phyloP scores from a whole-genome alignment of 179 eudicot species.

The Corrigiola litoralis region DNA sequence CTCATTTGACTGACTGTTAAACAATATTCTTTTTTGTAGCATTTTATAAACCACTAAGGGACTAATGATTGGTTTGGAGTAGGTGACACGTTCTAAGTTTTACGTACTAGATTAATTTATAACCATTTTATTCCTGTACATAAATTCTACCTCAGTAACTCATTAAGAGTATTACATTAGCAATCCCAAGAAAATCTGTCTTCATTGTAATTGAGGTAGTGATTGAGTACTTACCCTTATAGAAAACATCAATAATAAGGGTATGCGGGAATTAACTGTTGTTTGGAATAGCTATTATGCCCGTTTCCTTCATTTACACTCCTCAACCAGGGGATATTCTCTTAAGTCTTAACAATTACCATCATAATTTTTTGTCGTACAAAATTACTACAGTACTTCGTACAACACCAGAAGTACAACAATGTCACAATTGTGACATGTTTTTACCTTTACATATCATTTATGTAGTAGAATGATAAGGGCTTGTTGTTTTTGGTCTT shows the following conservation, averaged over 20 bases:
- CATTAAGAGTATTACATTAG: not conserved
- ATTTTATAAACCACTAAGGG: not conserved
- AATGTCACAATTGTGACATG: too few species aligned
- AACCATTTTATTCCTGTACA: not conserved
- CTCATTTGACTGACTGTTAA: slow-evolving; percentile 17
- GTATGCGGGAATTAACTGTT: too few species aligned
- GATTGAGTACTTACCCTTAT: not conserved
- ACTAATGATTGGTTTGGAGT: slow-evolving; percentile 4
- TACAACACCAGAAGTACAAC: too few species aligned
- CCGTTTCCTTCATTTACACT: not conserved
- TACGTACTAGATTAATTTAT: not conserved
- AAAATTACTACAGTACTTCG: too few species aligned
- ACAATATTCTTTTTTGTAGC: not conserved
- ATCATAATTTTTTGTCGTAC: too few species aligned
- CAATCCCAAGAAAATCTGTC: slow-evolving; percentile 19
- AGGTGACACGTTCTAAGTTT: not conserved
- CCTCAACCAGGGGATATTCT: not conserved
- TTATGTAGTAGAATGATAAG: not conserved
- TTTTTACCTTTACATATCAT: not conserved
- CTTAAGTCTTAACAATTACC: too few species aligned
- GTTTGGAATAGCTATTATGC: too few species aligned
- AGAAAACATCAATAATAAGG: too few species aligned
- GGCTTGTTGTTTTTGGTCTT: not conserved
- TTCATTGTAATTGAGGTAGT: not conserved
- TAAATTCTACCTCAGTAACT: too few species aligned